These are phyloP conservation scores for Zizania latifolia DNA, from an alignment of 176 grass and related monocot genomes.

Conservation along the genomic window DNA sequence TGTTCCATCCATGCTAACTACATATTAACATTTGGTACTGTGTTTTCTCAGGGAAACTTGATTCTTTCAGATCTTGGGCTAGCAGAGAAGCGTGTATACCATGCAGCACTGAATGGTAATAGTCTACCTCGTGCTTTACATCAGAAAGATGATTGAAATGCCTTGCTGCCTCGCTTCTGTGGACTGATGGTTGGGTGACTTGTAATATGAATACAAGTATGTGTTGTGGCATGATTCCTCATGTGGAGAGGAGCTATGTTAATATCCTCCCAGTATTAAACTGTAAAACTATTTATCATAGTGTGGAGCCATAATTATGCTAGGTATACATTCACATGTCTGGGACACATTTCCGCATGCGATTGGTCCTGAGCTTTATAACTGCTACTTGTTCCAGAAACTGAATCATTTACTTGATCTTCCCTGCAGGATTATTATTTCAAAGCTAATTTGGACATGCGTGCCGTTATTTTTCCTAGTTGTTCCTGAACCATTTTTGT, in stretches of 20 bases:
- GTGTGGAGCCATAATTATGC: constrained; percentile 16
- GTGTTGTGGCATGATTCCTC: constrained; percentile 17
- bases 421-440: constrained; percentile 84
- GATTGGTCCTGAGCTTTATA: background rate
- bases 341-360: background rate
- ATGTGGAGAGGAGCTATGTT: constrained; percentile 19
- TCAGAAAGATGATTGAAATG: constrained; percentile 92
- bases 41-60: constrained; percentile 60
- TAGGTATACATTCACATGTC: constrained; percentile 6
- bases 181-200: constrained; percentile 32
- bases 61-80: constrained; percentile 85
- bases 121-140: constrained; percentile 77
- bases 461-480: constrained; percentile 18
- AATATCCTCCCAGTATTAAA: constrained; percentile 31
- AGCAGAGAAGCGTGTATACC: constrained; percentile 84
- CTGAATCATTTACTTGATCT: constrained; percentile 84
- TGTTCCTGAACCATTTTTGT: constrained; percentile 13
- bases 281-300: constrained; percentile 37
- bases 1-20: background rate
- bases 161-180: constrained; percentile 4
- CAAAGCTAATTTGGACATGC: constrained; percentile 79
- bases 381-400: constrained; percentile 27
- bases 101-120: constrained; percentile 94
- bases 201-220: constrained; percentile 34
- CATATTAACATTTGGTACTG: background rate